Percentiles rank a stretch among this genome's conserved stretches.
Conservation (phyloP, 1,139 yeast genomes). For the Zygoascus sp. region DNA sequence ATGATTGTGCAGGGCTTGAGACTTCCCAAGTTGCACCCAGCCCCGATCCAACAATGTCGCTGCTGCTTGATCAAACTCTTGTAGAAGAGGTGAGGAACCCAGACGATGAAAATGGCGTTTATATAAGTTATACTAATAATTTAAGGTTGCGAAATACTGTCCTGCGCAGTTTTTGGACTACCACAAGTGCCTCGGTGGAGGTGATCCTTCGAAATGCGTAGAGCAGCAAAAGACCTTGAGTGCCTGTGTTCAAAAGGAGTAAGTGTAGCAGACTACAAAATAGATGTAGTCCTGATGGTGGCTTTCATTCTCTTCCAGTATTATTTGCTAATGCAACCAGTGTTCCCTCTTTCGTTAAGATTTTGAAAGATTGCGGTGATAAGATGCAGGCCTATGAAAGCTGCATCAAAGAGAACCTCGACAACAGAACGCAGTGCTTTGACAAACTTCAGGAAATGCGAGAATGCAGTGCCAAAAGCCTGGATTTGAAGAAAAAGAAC, state of each 20-base stretch:
- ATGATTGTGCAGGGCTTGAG: not conserved
- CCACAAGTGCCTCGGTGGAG: constrained; percentile 58
- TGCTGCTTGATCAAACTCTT: constrained; percentile 49
- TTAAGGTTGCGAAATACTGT: constrained; percentile 55
- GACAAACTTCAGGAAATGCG: constrained; percentile 37
- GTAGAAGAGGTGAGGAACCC: constrained; percentile 45
- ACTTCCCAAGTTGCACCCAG: not conserved
- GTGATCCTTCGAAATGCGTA: constrained; percentile 46
- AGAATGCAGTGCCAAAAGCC: constrained; percentile 35
- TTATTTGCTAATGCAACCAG: too few species aligned
- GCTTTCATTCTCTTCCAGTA: not conserved
- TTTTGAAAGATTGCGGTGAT: constrained; percentile 54
- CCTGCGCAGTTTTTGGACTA: constrained; percentile 61
- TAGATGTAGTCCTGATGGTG: not conserved
- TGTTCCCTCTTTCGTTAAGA: constrained; percentile 62
- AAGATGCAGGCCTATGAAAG: constrained; percentile 56
- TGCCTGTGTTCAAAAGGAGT: constrained; percentile 49
- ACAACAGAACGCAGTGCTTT: constrained; percentile 41
- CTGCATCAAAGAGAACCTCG: constrained; percentile 46
- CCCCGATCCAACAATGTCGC: constrained; percentile 35
- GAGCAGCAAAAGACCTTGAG: constrained; percentile 50
- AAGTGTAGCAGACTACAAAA: constrained; percentile 11
- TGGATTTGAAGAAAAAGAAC: constrained; percentile 18
- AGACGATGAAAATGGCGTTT: not conserved
- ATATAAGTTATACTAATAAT: not conserved